These are phyloP conservation scores for Brassica juncea DNA, from an alignment of 345 rosid species.

Conservation along the genomic window DNA sequence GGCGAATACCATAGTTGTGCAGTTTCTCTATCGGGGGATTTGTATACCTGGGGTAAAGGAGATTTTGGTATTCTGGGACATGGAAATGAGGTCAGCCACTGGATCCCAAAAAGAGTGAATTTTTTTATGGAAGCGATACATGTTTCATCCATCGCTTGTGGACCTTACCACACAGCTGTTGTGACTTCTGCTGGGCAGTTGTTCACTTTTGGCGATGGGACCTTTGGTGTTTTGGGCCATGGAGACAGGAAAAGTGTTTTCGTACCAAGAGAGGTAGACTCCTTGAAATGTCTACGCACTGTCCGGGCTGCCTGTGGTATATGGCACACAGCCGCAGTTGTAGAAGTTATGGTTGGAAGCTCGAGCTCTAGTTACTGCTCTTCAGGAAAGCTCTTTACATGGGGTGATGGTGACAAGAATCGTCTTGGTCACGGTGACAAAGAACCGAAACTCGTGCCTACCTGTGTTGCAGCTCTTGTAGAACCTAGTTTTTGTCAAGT, in stretches of 20 bases:
- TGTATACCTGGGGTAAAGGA: slow-evolving; percentile 73
- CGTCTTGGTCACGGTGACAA: slow-evolving; percentile 98
- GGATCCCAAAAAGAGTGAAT: slow-evolving; percentile 58
- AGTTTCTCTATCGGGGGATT: slow-evolving; percentile 63
- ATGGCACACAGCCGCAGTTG: slow-evolving; percentile 93
- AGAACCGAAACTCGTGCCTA: slow-evolving; percentile 88
- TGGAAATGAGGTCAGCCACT: slow-evolving; percentile 57
- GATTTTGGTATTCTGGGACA: slow-evolving; percentile 64
- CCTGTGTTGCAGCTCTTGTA: slow-evolving; percentile 94
- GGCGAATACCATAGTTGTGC: slow-evolving; percentile 77
- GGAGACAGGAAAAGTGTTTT: slow-evolving; percentile 57
- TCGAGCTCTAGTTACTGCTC: slow-evolving; percentile 94
- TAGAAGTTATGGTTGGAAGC: slow-evolving; percentile 94
- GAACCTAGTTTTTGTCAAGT: slow-evolving; percentile 96
- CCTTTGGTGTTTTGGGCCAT: slow-evolving; percentile 79
- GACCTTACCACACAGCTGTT: slow-evolving; percentile 77
- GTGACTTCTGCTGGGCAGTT: slow-evolving; percentile 66
- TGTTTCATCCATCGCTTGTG: slow-evolving; percentile 68
- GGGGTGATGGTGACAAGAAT: slow-evolving; percentile 99
- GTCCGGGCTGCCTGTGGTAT: slow-evolving; percentile 68
- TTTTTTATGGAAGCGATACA: slow-evolving; percentile 62
- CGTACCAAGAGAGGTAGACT: slow-evolving; percentile 68
- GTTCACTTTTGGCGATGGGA: slow-evolving; percentile 82
- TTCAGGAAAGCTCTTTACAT: slow-evolving; percentile 89
- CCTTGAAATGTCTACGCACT: slow-evolving; percentile 59